Percentiles rank a stretch among this genome's conserved stretches.
Evolutionary conservation across 1,284 basidiomycete genomes (phyloP).

Genomic region (Trichosporon faecale): DNA sequence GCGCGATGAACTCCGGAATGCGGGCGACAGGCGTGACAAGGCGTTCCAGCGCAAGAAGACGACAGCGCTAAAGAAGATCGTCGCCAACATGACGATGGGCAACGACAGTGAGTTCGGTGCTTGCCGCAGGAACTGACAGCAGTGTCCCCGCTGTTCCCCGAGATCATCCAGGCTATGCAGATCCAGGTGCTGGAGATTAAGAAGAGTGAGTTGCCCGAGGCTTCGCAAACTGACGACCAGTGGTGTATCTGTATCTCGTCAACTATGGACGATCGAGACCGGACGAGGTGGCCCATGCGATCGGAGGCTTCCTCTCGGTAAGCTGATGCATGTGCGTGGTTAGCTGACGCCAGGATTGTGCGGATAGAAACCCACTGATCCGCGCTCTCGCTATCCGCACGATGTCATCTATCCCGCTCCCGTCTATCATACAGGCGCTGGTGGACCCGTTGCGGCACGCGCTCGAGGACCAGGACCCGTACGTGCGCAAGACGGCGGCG

Average conservation of each 20-base stretch:
- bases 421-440: slow-evolving; percentile 96
- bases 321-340: neutral
- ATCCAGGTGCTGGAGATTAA: slow-evolving; percentile 82
- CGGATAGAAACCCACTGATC: slow-evolving; percentile 93
- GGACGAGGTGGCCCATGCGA: slow-evolving; percentile 90
- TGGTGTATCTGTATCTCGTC: slow-evolving; percentile 97
- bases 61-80: slow-evolving; percentile 88
- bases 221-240: slow-evolving; percentile 52
- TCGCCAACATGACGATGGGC: slow-evolving; percentile 94
- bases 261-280: slow-evolving; percentile 97
- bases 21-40: slow-evolving; percentile 84
- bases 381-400: slow-evolving; percentile 94
- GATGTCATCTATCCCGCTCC: slow-evolving; percentile 93
- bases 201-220: slow-evolving; percentile 68
- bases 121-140: slow-evolving; percentile 20
- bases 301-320: slow-evolving; percentile 87
- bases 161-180: slow-evolving; percentile 94
- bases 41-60: slow-evolving; percentile 80
- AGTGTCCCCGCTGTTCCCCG: slow-evolving; percentile 97
- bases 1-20: slow-evolving; percentile 73
- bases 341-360: slow-evolving; percentile 64
- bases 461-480: slow-evolving; percentile 89
- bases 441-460: slow-evolving; percentile 92
- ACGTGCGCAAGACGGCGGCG: slow-evolving; percentile 94
- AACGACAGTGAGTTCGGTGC: slow-evolving; percentile 80